These are phyloP conservation scores for Colletotrichum echinochloae DNA, from an alignment of 2,329 filamentous ascomycete genomes.

Conservation along the genomic window DNA sequence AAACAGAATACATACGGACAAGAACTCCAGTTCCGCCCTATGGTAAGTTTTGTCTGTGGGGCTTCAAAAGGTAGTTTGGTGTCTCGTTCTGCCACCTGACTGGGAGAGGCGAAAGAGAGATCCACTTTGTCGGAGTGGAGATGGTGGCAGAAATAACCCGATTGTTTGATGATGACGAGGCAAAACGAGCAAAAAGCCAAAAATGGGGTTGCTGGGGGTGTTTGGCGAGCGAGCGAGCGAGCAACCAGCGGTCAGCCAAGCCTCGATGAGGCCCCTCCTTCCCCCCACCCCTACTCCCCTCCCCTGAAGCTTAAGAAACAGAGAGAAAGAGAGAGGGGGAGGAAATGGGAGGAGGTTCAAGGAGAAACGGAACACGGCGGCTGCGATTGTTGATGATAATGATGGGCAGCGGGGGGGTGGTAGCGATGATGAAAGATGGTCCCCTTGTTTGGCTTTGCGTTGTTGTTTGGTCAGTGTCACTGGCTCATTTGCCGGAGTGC, in stretches of 20 bases:
- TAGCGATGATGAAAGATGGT: constrained; percentile 12
- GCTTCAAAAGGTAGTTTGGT: constrained; percentile 37
- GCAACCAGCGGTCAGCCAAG: constrained; percentile 5
- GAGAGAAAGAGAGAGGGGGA: background rate
- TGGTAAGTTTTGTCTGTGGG: constrained; percentile 39
- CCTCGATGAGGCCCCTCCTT: constrained; percentile 4
- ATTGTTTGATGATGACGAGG: constrained; percentile 41
- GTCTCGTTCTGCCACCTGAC: constrained; percentile 26
- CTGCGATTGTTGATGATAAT: constrained; percentile 17
- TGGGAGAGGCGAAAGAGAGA: background rate
- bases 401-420: constrained; percentile 20
- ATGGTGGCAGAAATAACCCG: constrained; percentile 41
- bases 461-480: constrained; percentile 27
- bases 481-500: constrained; percentile 23
- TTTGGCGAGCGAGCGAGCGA: constrained; percentile 14
- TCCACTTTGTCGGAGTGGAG: constrained; percentile 25
- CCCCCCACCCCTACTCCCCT: too few relatives aligned
- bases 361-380: background rate
- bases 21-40: constrained; percentile 29
- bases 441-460: constrained; percentile 19
- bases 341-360: background rate
- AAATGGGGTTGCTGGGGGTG: constrained; percentile 20
- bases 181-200: constrained; percentile 39
- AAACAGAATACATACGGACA: constrained; percentile 36
- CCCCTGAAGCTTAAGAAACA: background rate